phyloP scores from a whole-genome alignment of 2,329 filamentous ascomycete species.

The Sclerotiophoma versabilis region DNA sequence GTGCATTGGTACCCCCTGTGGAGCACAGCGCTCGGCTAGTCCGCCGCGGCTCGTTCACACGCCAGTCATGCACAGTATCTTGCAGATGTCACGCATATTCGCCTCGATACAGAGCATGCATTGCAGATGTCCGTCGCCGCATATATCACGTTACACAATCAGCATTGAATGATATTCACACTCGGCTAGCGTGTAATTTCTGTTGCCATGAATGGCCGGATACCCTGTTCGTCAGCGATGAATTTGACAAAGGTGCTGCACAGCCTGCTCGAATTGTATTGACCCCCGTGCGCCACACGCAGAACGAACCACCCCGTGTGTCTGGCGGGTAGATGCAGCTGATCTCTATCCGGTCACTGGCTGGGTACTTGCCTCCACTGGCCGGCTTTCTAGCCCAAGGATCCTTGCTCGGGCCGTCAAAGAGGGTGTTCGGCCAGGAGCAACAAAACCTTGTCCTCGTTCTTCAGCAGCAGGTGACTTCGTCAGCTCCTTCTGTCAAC shows the following conservation, averaged over 20 bases:
- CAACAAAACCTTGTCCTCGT: constrained; percentile 16
- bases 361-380: constrained; percentile 26
- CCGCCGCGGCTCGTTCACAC: constrained; percentile 30
- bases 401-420: constrained; percentile 30
- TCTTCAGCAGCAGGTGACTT: constrained; percentile 20
- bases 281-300: constrained; percentile 40
- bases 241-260: constrained; percentile 42
- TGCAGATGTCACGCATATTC: constrained; percentile 50
- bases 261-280: constrained; percentile 38
- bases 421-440: constrained; percentile 36
- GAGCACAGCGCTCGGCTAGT: constrained; percentile 25
- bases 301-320: constrained; percentile 31
- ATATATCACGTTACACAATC: constrained; percentile 41
- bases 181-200: constrained; percentile 29
- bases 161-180: constrained; percentile 39
- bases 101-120: constrained; percentile 43
- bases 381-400: constrained; percentile 22
- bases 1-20: constrained; percentile 6
- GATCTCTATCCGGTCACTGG: constrained; percentile 39
- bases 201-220: constrained; percentile 26
- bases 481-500: constrained; percentile 20
- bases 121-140: constrained; percentile 34
- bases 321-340: constrained; percentile 34
- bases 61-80: constrained; percentile 42
- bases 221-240: constrained; percentile 34